These are phyloP conservation scores for Tricholoma furcatifolium DNA, from an alignment of 768 basidiomycete genomes.

Conservation along the genomic window DNA sequence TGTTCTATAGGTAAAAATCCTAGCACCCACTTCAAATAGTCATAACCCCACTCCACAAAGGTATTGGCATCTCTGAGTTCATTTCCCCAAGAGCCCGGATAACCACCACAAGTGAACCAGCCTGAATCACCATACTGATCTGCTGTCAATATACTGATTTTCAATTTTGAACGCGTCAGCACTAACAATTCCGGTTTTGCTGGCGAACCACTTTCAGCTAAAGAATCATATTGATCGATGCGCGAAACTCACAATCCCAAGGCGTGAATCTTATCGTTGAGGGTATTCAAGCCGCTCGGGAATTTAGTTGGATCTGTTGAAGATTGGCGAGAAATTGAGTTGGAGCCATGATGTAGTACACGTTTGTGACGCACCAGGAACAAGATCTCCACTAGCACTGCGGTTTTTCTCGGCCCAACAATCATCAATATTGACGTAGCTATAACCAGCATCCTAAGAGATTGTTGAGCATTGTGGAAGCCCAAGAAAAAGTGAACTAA, in stretches of 20 bases:
- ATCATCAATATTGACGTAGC: constrained; percentile 62
- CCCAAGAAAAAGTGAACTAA: constrained; percentile 17
- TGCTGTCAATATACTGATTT: background rate
- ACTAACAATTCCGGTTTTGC: constrained; percentile 43
- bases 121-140: constrained; percentile 57
- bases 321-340: background rate
- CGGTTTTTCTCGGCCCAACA: constrained; percentile 61
- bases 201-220: constrained; percentile 5
- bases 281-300: constrained; percentile 52
- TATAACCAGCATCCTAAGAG: constrained; percentile 53
- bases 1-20: too few species aligned
- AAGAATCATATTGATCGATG: background rate
- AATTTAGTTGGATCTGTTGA: constrained; percentile 51
- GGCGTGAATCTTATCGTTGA: constrained; percentile 54
- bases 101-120: constrained; percentile 64
- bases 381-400: constrained; percentile 46
- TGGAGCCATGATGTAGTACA: background rate
- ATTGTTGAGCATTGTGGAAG: background rate
- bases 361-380: constrained; percentile 38
- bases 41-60: constrained; percentile 65
- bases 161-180: background rate
- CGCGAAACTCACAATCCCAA: constrained; percentile 47
- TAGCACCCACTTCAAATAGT: constrained; percentile 55
- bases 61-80: constrained; percentile 43
- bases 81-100: constrained; percentile 53